phyloP scores from a whole-genome alignment of 2,329 filamentous ascomycete genomes.

The Penicillium sp. region DNA sequence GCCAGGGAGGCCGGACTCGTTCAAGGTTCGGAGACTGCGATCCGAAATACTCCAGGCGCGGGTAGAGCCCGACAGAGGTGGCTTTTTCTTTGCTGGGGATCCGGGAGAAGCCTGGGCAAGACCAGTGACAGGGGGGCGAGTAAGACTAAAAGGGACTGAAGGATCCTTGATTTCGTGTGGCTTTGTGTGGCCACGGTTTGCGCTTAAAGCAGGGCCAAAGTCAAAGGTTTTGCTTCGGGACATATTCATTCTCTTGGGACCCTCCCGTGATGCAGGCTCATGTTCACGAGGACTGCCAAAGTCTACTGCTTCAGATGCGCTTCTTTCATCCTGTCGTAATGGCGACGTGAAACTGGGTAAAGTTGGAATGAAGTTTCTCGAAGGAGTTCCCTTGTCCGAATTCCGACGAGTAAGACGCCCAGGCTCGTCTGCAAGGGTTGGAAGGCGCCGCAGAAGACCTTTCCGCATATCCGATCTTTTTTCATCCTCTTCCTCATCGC shows the following conservation, averaged over 20 bases:
- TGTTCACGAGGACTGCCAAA: constrained; percentile 15
- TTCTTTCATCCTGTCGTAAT: constrained; percentile 39
- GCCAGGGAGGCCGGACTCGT: constrained; percentile 47
- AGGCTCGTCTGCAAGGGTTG: constrained; percentile 38
- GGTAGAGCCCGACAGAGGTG: constrained; percentile 41
- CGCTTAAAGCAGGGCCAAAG: constrained; percentile 30
- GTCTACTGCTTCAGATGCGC: constrained; percentile 28
- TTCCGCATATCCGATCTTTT: constrained; percentile 34
- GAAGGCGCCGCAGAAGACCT: constrained; percentile 31
- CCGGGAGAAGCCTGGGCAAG: constrained; percentile 39
- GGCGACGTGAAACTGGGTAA: constrained; percentile 55
- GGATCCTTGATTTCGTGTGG: constrained; percentile 28
- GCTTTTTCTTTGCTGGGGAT: constrained; percentile 29
- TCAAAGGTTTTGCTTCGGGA: constrained; percentile 27
- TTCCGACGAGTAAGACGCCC: constrained; percentile 33
- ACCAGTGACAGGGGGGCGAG: constrained; percentile 47
- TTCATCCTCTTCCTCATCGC: constrained; percentile 47
- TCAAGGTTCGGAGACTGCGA: constrained; percentile 40
- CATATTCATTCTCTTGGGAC: constrained; percentile 9
- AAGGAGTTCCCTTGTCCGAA: constrained; percentile 33
- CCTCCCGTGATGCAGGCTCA: constrained; percentile 9
- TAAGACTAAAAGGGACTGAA: constrained; percentile 31
- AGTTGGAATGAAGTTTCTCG: constrained; percentile 44
- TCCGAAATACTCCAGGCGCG: constrained; percentile 62
- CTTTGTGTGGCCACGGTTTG: constrained; percentile 23